These are phyloP conservation scores for Paspalum vaginatum DNA, from an alignment of 176 grass and related monocot species.

Conservation along the genomic window DNA sequence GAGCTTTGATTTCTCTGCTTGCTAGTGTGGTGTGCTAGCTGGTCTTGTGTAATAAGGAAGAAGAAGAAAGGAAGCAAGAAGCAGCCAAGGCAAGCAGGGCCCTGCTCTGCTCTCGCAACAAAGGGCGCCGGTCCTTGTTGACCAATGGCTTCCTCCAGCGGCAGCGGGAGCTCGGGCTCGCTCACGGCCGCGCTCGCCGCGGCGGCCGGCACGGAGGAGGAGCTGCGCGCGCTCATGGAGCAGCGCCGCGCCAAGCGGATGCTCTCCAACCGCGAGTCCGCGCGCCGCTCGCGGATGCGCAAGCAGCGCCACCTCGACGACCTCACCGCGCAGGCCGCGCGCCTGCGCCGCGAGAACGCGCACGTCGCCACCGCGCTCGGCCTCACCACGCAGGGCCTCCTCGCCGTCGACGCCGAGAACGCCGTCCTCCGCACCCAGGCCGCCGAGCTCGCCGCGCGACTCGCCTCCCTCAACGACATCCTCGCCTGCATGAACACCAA, in stretches of 20 bases:
- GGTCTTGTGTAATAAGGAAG: conserved; percentile 1
- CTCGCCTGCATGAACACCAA: conserved; percentile 59
- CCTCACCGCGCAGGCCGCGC: conserved; percentile 63
- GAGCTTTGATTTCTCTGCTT: neutral
- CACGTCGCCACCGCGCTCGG: conserved; percentile 60
- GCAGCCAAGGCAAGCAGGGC: too few relatives aligned
- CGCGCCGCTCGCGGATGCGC: conserved; percentile 80
- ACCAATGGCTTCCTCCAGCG: conserved; percentile 86
- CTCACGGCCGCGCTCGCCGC: conserved; percentile 42
- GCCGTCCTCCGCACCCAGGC: conserved; percentile 81
- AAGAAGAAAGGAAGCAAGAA: neutral
- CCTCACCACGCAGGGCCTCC: conserved; percentile 66
- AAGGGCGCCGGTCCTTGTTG: conserved; percentile 31
- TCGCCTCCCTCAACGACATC: conserved; percentile 79
- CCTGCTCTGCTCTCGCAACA: conserved; percentile 30
- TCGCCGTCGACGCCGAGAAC: conserved; percentile 80
- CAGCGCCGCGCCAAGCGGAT: conserved; percentile 77
- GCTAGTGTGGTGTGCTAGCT: neutral
- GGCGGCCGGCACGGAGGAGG: conserved; percentile 50
- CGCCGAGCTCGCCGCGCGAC: conserved; percentile 64
- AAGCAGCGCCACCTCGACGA: conserved; percentile 96
- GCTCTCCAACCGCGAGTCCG: conserved; percentile 93
- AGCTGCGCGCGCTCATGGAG: conserved; percentile 70
- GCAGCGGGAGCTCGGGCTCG: conserved; percentile 55
- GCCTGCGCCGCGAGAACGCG: conserved; percentile 75